Evolutionary conservation across 176 grass and related monocot species (phyloP).

Genomic region (Poa annua): DNA sequence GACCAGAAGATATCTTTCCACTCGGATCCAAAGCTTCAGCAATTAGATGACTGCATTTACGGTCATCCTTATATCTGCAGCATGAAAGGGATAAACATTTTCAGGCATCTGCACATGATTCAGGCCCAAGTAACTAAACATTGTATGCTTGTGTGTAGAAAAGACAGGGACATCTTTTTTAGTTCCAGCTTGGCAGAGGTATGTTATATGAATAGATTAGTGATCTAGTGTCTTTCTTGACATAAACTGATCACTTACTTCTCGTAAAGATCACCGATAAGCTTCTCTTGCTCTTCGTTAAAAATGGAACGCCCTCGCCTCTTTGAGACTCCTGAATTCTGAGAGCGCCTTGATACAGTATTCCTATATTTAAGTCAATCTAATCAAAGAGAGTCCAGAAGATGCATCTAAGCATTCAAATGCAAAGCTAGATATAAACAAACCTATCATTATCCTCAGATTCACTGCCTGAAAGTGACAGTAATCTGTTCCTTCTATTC

Average conservation of each 20-base stretch:
- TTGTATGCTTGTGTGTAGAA: not conserved
- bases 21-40: constrained; percentile 84
- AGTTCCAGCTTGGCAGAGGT: constrained; percentile 32
- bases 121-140: constrained; percentile 17
- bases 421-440: constrained; percentile 27
- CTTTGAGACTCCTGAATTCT: constrained; percentile 51
- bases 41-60: constrained; percentile 68
- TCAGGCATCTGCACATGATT: constrained; percentile 33
- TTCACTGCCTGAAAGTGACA: constrained; percentile 60
- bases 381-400: constrained; percentile 41
- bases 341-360: constrained; percentile 43
- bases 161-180: not conserved
- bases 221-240: not conserved
- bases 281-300: constrained; percentile 68
- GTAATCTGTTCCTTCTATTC: constrained; percentile 51
- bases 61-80: constrained; percentile 87
- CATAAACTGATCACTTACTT: constrained; percentile 64
- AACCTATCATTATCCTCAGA: constrained; percentile 61
- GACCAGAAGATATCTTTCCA: constrained; percentile 72
- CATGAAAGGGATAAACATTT: constrained; percentile 34
- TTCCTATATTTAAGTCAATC: constrained; percentile 48
- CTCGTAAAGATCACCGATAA: constrained; percentile 67
- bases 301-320: constrained; percentile 60
- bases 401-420: constrained; percentile 38
- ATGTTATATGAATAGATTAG: constrained; percentile 13